Evolutionary conservation across 202 grass and related monocot species (phyloP).

Genomic region (Miscanthus sacchariflorus): DNA sequence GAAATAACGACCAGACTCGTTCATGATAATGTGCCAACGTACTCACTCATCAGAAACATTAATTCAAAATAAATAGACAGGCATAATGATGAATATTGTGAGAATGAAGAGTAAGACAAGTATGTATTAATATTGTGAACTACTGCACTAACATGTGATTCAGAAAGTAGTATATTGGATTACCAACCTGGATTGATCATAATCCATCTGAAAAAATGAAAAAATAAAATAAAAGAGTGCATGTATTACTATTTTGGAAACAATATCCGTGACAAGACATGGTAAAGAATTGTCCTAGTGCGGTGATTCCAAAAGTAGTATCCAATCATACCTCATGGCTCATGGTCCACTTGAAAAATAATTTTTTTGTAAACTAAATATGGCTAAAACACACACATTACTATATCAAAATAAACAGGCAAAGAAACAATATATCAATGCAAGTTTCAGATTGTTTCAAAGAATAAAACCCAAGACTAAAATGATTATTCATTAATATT

Average conservation of each 20-base stretch:
- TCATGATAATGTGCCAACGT: slow-evolving; percentile 6
- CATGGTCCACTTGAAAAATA: background rate
- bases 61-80: background rate
- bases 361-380: background rate
- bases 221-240: background rate
- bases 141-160: background rate
- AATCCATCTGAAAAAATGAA: background rate
- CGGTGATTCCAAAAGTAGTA: background rate
- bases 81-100: background rate
- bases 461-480: background rate
- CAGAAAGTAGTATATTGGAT: background rate
- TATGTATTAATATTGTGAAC: too few relatives aligned
- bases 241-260: background rate
- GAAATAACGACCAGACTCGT: slow-evolving; percentile 14
- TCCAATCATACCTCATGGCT: background rate
- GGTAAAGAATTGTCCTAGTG: background rate
- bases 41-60: background rate
- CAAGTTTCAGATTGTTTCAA: background rate
- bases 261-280: background rate
- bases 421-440: background rate
- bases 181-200: background rate
- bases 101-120: too few relatives aligned
- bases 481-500: background rate
- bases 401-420: background rate
- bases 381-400: background rate